Evolutionary conservation across 2,329 filamentous ascomycete species (phyloP), one percentile per base, ranked within the genome.

Genomic region (Ophiostoma sp.): DNA sequence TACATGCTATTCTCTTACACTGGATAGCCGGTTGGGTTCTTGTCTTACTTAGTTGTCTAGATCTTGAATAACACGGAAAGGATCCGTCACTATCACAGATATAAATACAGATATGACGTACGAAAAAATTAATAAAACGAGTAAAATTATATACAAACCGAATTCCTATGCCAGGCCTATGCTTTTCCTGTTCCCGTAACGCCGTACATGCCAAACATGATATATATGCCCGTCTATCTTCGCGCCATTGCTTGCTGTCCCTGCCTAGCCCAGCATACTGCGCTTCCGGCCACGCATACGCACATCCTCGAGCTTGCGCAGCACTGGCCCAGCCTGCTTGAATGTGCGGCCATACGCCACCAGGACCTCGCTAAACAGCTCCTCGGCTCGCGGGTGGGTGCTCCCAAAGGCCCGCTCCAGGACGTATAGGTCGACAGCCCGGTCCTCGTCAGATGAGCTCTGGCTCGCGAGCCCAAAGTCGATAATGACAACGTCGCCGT

Each of bases 341-440:
- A 90, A 94, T 45, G 85, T 86, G 72, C 85, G 83, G 66, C 81
- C 84, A 79, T 99, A 99, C 2, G 86, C 89, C 68, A 84, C 81
- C 27, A 98, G 79, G 27, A 97, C 83, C 74, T 90, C 86, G 44
- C 82, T 79, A 73, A 96, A 96, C 71, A 96, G 81, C 27, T 81
- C 82, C 76, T 96, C 92, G 0, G 93, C 92, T 66, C 88, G 85
- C 0, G 95, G 94, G 81, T 99, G 95, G 47, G 95, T 98, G 75
- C 93, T 97, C 36, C 89, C 91, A 81, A 98, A 98, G 0, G 95
- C 95, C 67, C 95, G 83, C 79, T 99, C 95, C 64, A 99, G 82
- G 11, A 99, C 95, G 78, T 99, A 99, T 67, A 99, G 79, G 81
- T 99, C 95, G 52, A 99, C 95, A 0, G 95, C 95, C 68, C 93